A percentile compares a stretch with the other conserved stretches of the same genome.
These are phyloP conservation scores for Quercus cerris DNA, from an alignment of 306 rosid species.

Conservation along the genomic window DNA sequence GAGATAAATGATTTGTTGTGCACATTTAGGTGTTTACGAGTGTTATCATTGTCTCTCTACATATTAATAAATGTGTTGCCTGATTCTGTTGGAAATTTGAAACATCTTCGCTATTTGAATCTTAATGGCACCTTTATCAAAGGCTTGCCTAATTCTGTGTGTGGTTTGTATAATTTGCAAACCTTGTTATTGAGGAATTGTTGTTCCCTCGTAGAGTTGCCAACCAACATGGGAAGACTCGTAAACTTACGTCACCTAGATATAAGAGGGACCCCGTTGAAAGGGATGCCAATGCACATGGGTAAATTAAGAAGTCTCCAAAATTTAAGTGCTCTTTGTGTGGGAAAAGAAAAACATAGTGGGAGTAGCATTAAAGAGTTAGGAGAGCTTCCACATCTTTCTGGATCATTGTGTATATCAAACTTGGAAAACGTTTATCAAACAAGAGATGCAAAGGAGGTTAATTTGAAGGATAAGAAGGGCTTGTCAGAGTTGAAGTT, in stretches of 20 bases:
- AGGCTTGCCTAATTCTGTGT: constrained; percentile 7
- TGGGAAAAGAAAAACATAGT: background rate
- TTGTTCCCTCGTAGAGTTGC: rapidly evolving
- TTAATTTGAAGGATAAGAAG: no score
- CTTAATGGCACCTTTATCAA: background rate
- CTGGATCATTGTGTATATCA: background rate
- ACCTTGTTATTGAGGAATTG: background rate
- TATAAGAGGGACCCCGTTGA: background rate
- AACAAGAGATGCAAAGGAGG: no score
- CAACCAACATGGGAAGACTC: background rate
- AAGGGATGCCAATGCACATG: background rate
- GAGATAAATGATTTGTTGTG: background rate
- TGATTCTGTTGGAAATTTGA: constrained; percentile 8
- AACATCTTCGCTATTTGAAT: constrained; percentile 25
- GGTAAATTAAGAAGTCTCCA: background rate
- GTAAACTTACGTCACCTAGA: background rate
- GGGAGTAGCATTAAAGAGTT: background rate
- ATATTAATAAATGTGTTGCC: background rate
- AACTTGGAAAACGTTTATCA: no score
- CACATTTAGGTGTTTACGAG: background rate
- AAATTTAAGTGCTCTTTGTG: background rate
- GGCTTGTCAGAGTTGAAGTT: no score
- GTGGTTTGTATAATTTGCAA: constrained; percentile 21
- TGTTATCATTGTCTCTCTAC: background rate
- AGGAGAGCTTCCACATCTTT: background rate